A percentile compares a stretch with the other conserved stretches of the same genome.
Evolutionary conservation across 1,284 basidiomycete species (phyloP).

Genomic region (Trichosporon faecale): DNA sequence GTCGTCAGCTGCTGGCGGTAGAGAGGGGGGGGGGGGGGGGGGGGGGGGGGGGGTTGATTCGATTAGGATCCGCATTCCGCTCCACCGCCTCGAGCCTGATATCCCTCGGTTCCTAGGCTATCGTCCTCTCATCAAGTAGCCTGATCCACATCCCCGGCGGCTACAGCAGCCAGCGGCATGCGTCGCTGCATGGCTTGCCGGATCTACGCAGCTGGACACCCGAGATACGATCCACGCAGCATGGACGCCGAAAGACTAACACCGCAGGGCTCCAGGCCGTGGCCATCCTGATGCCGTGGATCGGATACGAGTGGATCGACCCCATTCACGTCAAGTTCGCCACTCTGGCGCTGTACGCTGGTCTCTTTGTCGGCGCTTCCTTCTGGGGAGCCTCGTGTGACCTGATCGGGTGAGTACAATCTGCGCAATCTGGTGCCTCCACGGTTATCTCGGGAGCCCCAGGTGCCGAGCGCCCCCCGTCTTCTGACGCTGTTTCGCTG

Average conservation of each 20-base stretch:
- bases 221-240: neutral
- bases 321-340: constrained; percentile 34
- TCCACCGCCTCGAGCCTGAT: neutral
- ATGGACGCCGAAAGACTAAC: neutral
- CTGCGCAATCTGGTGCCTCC: neutral
- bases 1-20: neutral
- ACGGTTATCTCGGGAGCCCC: neutral
- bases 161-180: neutral
- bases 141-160: no score
- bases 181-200: no score
- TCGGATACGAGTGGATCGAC: constrained; percentile 54
- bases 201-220: no score
- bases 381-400: constrained; percentile 56
- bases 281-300: constrained; percentile 58
- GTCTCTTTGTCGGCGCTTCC: constrained; percentile 61
- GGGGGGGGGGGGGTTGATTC: no score
- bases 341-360: constrained; percentile 60
- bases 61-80: neutral
- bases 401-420: constrained; percentile 44
- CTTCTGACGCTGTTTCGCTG: no score
- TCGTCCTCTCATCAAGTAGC: neutral
- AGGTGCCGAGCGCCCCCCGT: neutral
- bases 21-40: no score
- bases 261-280: constrained; percentile 56
- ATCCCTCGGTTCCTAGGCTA: neutral